Base-by-base conservation (phyloP, 495 filamentous ascomycete species). In the Filosporella fistucella region DNA sequence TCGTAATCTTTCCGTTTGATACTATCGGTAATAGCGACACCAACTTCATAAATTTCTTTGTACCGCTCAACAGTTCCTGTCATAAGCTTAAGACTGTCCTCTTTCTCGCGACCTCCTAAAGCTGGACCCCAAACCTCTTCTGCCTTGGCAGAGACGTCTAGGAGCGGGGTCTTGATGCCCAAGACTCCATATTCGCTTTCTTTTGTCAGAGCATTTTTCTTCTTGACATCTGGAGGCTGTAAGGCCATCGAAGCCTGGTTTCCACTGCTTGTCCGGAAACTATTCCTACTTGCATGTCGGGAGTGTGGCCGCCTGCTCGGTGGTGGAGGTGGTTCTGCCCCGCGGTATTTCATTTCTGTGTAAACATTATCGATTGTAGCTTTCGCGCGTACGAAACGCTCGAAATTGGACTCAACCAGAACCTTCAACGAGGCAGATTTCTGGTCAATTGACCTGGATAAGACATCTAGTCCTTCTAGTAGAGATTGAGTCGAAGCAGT, bases 281-380 rank as follows among this genome's bases (percentile, higher is more conserved):
- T 82, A 42, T 75, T 81, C 56, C 79, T 73, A 58, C 86, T 84
- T 20, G 74, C 64, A 54, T 79, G 77, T 13, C 80, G 65, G 30
- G 77, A 82, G 44, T 84, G 80, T 39, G 67, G 63, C 22, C 78
- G 65, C 17, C 63, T 54, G 6, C 69, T 65, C 2, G 59, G 51
- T 12, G 30, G 16, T 10, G 70, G 54, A 14, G 70, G 58, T n/a
- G 77, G 74, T 25, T 86, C 80, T 6, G 67, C 74, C 3, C 88
- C 89, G 56, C 89, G 85, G 43, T 87, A 89, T 42, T 90, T 89
- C 93, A 98, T 97, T 66, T 97, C 94, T 28, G 79, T 90, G 65
- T 98, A 98, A 29, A 98, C 93, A 69, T 90, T 90, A 67, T 98
- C 93, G 52, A 98, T 97, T 6, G 90, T 96, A 3, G 89, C 85